These are phyloP conservation scores for Pseudogymnoascus sp. DNA, from an alignment of 2,329 filamentous ascomycete genomes.

Conservation along the genomic window DNA sequence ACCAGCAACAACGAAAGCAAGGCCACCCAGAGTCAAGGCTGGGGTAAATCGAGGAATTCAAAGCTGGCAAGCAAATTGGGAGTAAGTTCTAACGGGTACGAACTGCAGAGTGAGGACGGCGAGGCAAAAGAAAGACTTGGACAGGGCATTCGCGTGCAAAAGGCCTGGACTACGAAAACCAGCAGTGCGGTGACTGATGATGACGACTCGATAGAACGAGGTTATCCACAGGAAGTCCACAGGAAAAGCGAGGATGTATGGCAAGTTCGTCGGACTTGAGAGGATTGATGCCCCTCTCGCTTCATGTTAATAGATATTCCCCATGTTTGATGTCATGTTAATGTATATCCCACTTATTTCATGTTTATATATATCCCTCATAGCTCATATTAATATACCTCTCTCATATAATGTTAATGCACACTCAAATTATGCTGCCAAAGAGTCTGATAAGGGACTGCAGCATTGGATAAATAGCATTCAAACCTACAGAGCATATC, in stretches of 20 bases:
- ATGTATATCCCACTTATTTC: background rate
- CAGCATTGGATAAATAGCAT: no score
- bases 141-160: background rate
- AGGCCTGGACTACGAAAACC: background rate
- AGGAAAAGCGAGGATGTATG: background rate
- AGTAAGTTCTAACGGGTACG: background rate
- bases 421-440: background rate
- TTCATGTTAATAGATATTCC: conserved; percentile 2
- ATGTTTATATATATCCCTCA: background rate
- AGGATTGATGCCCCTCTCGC: background rate
- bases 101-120: background rate
- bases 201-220: background rate
- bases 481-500: no score
- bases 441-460: no score
- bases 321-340: background rate
- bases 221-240: background rate
- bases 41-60: background rate
- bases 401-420: background rate
- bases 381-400: background rate
- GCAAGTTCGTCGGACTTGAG: background rate
- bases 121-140: background rate
- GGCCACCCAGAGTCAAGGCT: background rate
- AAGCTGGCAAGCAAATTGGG: background rate
- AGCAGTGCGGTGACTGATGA: background rate
- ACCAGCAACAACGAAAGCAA: background rate